Percentiles rank a stretch among this genome's conserved stretches.
These are phyloP conservation scores for Phytophthora syringae DNA, from an alignment of 352 stramenopile genomes.

Conservation along the genomic window DNA sequence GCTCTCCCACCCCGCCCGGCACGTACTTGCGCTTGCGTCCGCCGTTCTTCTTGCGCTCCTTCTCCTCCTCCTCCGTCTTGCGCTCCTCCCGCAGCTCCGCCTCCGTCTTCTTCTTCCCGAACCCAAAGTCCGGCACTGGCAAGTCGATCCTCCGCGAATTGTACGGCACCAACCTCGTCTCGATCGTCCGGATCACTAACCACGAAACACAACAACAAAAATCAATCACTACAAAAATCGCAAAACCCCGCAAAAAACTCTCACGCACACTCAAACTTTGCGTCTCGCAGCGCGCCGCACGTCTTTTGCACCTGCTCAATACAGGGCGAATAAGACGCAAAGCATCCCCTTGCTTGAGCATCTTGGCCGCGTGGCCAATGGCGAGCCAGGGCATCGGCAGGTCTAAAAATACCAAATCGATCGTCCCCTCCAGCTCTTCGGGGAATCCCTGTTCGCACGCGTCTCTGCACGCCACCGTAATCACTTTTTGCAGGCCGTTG, in stretches of 20 bases:
- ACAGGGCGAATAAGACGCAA: conserved; percentile 98
- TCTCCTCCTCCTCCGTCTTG: conserved; percentile 33
- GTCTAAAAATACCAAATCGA: conserved; percentile 98
- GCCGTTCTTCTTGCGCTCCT: conserved; percentile 37
- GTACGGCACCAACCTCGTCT: conserved; percentile 93
- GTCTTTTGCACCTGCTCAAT: conserved; percentile 98
- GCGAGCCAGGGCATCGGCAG: conserved; percentile 98
- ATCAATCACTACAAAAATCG: no score
- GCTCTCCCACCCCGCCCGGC: conserved; percentile 54
- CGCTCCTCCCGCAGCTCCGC: conserved; percentile 13
- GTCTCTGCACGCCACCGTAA: conserved; percentile 95
- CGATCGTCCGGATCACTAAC: conserved; percentile 90
- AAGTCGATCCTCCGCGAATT: conserved; percentile 70
- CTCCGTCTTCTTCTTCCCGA: conserved; percentile 37
- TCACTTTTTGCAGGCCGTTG: conserved; percentile 92
- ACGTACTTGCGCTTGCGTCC: conserved; percentile 65
- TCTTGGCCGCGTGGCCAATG: conserved; percentile 91
- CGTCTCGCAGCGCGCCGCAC: conserved; percentile 67
- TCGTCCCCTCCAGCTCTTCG: conserved; percentile 63
- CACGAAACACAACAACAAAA: conserved; percentile 10
- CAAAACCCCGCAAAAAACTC: no score
- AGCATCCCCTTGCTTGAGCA: conserved; percentile 93
- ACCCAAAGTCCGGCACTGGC: conserved; percentile 77
- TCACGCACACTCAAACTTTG: conserved; percentile 84
- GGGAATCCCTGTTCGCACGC: conserved; percentile 93